Conservation (phyloP, 169 alveolate genomes). For the Miamiensis avidus region DNA sequence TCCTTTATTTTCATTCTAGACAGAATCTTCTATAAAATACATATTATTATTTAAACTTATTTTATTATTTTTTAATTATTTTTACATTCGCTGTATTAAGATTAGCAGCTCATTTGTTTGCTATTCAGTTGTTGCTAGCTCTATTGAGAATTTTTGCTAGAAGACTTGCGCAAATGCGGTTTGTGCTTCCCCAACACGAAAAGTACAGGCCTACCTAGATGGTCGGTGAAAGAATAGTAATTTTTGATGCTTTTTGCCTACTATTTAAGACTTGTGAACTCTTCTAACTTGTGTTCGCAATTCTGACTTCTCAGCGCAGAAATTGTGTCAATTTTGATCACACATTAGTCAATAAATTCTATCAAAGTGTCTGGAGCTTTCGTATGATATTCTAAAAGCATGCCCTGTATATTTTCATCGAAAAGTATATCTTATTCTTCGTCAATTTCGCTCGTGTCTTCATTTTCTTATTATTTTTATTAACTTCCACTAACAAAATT, state of each 20-base stretch:
- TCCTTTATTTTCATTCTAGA: too few relatives aligned
- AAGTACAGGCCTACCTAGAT: too few relatives aligned
- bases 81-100: too few relatives aligned
- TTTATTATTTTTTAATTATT: too few relatives aligned
- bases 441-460: background rate
- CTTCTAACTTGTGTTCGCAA: background rate
- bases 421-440: background rate
- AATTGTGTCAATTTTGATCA: background rate
- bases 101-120: too few relatives aligned
- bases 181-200: background rate
- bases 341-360: background rate
- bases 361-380: background rate
- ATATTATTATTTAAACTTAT: too few relatives aligned
- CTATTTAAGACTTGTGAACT: background rate
- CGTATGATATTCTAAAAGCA: background rate
- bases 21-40: too few relatives aligned
- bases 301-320: background rate
- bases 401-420: background rate
- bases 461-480: too few relatives aligned
- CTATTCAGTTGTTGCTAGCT: too few relatives aligned
- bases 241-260: background rate
- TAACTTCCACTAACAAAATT: background rate
- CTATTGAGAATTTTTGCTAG: too few relatives aligned
- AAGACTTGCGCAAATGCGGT: too few relatives aligned
- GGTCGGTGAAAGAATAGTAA: background rate